Base-by-base conservation (phyloP, 495 filamentous ascomycete species). In the Podospora pseudopauciseta region DNA sequence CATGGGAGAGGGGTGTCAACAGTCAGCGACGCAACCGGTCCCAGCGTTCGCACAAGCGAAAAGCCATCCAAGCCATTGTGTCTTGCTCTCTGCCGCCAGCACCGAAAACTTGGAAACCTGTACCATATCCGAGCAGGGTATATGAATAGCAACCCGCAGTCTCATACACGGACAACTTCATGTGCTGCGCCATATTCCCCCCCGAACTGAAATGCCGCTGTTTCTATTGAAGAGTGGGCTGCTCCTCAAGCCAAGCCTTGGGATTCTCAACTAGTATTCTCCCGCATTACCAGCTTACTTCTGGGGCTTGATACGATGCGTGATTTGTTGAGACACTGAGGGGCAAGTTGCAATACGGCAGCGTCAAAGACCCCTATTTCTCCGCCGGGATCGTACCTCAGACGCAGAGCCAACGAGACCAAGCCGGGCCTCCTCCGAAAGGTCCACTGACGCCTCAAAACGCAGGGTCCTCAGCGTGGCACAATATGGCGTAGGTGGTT, bases 401-500 rank as follows among this genome's bases (percentile, higher is more conserved):
- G 11, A 26, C 55, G 1, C 19, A 58, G 55, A 49, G 9, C 39
- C 39, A 49, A 49, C 39, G 39, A 49, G 39, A 49, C 13, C 39
- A 16, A 49, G 26, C 23, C 59, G 27, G 18, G 59, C 59, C 59
- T 61, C 27, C 13, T 32, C 32, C 27, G 11, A 30, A 6, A 61
- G 59, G 23, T 49, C 39, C 39, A 49, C 39, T 13, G 39, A 49
- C 39, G 59, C 26, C 59, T 61, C 26, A 49, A 63, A 63, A 63
- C 61, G 61, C 61, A 63, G 61, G 61, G 61, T 32, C 61, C 61
- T 63, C 63, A 20, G 34, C 23, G 53, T 66, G 67, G 57, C 63
- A 26, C 63, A 19, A 57, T 20, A 30, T 63, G 49, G 59, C 54
- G 23, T 60, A 69, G 44, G 58, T 69, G 67, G 63, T 69, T 69